Conservation (phyloP, 202 grass and related monocot species). For the Miscanthus sacchariflorus region DNA sequence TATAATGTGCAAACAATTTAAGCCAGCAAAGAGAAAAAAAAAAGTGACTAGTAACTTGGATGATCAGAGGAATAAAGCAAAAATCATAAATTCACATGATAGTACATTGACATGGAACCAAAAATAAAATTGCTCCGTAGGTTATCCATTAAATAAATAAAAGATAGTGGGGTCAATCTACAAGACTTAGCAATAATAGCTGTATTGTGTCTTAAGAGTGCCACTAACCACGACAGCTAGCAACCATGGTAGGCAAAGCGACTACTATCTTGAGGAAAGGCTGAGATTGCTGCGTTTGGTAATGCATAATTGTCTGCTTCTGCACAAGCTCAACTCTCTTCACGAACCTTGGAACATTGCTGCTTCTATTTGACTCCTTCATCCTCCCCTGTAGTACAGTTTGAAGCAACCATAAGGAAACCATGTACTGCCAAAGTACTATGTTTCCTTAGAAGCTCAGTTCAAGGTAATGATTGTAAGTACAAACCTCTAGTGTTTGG, state of each 20-base stretch:
- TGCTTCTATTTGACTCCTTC: conserved; percentile 98
- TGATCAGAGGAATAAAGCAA: conserved; percentile 11
- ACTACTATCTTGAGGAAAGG: conserved; percentile 98
- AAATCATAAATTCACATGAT: conserved; percentile 30
- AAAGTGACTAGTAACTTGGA: background rate
- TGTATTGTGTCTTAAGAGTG: conserved; percentile 23
- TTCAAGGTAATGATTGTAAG: conserved; percentile 30
- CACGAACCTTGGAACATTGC: conserved; percentile 89
- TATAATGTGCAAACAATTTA: conserved; percentile 46
- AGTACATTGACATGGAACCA: conserved; percentile 38
- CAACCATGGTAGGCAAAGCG: conserved; percentile 95
- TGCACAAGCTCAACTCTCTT: conserved; percentile 90
- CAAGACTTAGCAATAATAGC: conserved; percentile 30
- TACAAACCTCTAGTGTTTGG: conserved; percentile 79
- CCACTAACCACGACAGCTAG: conserved; percentile 87
- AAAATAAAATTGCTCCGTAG: conserved; percentile 24
- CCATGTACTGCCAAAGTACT: conserved; percentile 28
- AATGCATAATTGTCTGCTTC: conserved; percentile 99
- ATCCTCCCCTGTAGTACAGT: conserved; percentile 71
- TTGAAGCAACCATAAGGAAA: conserved; percentile 50
- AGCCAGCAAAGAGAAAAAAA: background rate
- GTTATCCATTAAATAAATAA: conserved; percentile 18
- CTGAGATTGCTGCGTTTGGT: conserved; percentile 77
- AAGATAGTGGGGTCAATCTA: conserved; percentile 14
- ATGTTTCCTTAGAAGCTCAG: conserved; percentile 15